These are phyloP conservation scores for Arabidopsis suecica DNA, from an alignment of 345 rosid genomes.

Conservation along the genomic window DNA sequence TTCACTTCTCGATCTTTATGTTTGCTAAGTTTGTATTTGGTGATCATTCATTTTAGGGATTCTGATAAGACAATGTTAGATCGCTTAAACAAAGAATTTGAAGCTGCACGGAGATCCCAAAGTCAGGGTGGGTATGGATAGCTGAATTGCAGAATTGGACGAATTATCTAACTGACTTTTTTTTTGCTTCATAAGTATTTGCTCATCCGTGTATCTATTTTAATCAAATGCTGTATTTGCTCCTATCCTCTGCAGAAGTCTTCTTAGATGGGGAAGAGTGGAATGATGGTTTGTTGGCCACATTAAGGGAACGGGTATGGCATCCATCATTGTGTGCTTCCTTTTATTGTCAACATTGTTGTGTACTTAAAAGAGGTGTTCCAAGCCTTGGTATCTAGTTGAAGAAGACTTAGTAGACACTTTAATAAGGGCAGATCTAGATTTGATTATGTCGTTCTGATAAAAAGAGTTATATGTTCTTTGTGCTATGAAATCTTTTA, in stretches of 20 bases:
- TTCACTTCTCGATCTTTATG: neutral
- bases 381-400: constrained; percentile 2
- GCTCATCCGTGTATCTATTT: constrained; percentile 6
- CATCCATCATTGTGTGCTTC: constrained; percentile 28
- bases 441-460: neutral
- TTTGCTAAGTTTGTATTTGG: constrained; percentile 6
- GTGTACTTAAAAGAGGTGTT: constrained; percentile 20
- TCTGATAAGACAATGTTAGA: constrained; percentile 87
- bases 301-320: constrained; percentile 88
- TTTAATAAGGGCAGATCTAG: constrained; percentile 20
- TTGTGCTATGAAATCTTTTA: neutral
- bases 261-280: constrained; percentile 82
- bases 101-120: constrained; percentile 82
- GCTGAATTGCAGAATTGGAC: constrained; percentile 11
- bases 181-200: constrained; percentile 15
- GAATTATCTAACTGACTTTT: neutral
- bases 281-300: constrained; percentile 94
- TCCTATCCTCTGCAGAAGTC: constrained; percentile 61
- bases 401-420: constrained; percentile 21
- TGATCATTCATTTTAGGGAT: constrained; percentile 59
- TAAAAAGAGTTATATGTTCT: neutral
- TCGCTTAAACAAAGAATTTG: constrained; percentile 89
- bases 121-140: constrained; percentile 60
- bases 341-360: neutral
- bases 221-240: constrained; percentile 13